Evolutionary conservation across 495 filamentous ascomycete genomes (phyloP).

Genomic region (Trichoderma erinaceum): DNA sequence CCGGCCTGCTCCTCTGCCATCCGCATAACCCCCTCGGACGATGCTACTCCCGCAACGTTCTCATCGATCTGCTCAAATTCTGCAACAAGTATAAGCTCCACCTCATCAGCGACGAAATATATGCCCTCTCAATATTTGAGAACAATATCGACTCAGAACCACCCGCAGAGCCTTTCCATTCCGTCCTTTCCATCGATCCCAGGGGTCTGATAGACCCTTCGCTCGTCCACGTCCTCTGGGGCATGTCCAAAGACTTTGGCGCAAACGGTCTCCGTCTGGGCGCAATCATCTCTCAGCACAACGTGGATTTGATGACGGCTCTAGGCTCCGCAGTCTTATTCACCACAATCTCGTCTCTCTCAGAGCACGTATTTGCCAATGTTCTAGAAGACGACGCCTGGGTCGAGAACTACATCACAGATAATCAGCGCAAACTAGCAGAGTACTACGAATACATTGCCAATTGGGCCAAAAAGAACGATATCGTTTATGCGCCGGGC

Average conservation of each 20-base stretch:
- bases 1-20: slow-evolving; percentile 43
- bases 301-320: slow-evolving; percentile 17
- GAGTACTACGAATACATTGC: slow-evolving; percentile 27
- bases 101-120: slow-evolving; percentile 32
- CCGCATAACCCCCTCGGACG: slow-evolving; percentile 26
- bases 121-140: slow-evolving; percentile 27
- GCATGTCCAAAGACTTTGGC: slow-evolving; percentile 41
- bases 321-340: slow-evolving; percentile 39
- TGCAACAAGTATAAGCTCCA: slow-evolving; percentile 26
- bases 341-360: slow-evolving; percentile 42
- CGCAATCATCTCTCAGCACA: slow-evolving; percentile 23
- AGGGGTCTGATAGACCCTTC: slow-evolving; percentile 27
- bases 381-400: slow-evolving; percentile 39
- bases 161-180: slow-evolving; percentile 27
- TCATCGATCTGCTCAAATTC: slow-evolving; percentile 18
- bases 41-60: slow-evolving; percentile 23
- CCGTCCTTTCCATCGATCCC: slow-evolving; percentile 30
- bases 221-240: slow-evolving; percentile 38
- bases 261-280: slow-evolving; percentile 38
- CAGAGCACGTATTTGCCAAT: slow-evolving; percentile 20
- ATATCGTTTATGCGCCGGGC: slow-evolving; percentile 32
- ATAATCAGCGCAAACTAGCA: slow-evolving; percentile 31
- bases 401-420: slow-evolving; percentile 33
- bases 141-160: slow-evolving; percentile 15
- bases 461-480: slow-evolving; percentile 25